Conservation (phyloP, 2,329 filamentous ascomycete species). For the Cadophora sp. region DNA sequence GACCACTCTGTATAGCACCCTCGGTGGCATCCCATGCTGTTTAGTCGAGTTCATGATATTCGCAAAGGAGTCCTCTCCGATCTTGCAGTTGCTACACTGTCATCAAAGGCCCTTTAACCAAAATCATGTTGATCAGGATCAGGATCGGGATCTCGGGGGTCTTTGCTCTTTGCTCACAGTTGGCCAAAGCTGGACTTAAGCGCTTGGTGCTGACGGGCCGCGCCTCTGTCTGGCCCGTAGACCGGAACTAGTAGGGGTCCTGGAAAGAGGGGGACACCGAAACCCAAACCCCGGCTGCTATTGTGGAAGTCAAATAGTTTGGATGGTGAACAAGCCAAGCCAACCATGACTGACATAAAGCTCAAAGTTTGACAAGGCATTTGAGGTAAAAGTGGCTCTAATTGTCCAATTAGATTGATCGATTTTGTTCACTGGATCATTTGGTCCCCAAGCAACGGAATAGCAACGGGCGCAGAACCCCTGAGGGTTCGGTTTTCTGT, state of each 20-base stretch:
- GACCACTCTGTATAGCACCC: slow-evolving; percentile 3
- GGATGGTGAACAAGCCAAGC: too few relatives aligned
- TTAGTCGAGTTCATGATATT: slow-evolving; percentile 1
- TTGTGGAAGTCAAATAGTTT: too few relatives aligned
- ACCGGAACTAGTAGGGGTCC: background rate
- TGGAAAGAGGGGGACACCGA: too few relatives aligned
- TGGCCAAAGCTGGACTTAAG: background rate
- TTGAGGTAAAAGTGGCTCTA: too few relatives aligned
- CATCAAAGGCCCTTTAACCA: slow-evolving; percentile 1
- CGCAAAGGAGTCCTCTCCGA: background rate
- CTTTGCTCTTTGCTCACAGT: background rate
- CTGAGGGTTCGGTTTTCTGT: too few relatives aligned
- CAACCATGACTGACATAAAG: too few relatives aligned
- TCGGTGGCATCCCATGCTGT: background rate
- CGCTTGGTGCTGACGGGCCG: background rate
- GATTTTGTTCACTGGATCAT: too few relatives aligned
- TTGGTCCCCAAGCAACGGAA: too few relatives aligned
- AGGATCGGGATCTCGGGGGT: background rate
- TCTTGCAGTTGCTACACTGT: background rate
- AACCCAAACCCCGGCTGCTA: too few relatives aligned
- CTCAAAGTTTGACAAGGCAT: too few relatives aligned
- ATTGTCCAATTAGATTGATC: too few relatives aligned
- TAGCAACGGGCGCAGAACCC: too few relatives aligned
- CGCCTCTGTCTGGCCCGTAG: background rate
- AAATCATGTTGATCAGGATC: background rate